Base-by-base conservation (phyloP, 352 stramenopile genomes). In the Pythium folliculosum region DNA sequence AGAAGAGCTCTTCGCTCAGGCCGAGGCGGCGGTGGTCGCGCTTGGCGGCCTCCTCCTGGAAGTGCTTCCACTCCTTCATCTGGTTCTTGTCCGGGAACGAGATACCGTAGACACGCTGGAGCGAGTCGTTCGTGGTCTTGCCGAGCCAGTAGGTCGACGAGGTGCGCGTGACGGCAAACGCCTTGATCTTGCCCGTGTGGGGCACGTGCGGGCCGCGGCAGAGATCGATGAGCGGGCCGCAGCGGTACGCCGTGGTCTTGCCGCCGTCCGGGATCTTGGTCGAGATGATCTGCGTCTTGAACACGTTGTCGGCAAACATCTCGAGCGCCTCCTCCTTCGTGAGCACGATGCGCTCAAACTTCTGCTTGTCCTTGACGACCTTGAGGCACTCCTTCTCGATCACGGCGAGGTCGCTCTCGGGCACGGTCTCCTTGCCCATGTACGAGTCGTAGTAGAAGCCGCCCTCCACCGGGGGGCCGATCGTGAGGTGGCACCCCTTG, bases 371-470 rank as follows among this genome's bases (percentile, higher is more conserved):
- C 67, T 94, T 97, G 69, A 99, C 98, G 65, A 99, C 98, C 65
- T 92, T 92, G 59, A 96, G 79, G 30, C 97, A 91, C 68, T 73
- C 87, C 76, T 96, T 86, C 75, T 98, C 96, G 80, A 99, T 98
- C 51, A 82, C 82, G 22, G 69, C 60, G 69, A 94, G 91, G 62
- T 96, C 86, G 35, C 61, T 70, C 67, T 94, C 86, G 0, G 65
- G 65, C 17, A 78, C 58, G 27, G 55, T 73, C 70, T 91, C 70
- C 27, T 83, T 78, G 61, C 98, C 98, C 94, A 99, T 99, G 85
- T 99, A 99, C 9, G 83, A 92, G 23, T 96, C 98, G 81, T 99
- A 99, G 79, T 99, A 99, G 77, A 99, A 99, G 27, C 98, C 98
- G 65, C 96, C 94, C 40, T 98, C 92, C 23, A 99, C 72, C 30